These are phyloP conservation scores for Lolium multiflorum DNA, from an alignment of 176 grass and related monocot species.

Conservation along the genomic window DNA sequence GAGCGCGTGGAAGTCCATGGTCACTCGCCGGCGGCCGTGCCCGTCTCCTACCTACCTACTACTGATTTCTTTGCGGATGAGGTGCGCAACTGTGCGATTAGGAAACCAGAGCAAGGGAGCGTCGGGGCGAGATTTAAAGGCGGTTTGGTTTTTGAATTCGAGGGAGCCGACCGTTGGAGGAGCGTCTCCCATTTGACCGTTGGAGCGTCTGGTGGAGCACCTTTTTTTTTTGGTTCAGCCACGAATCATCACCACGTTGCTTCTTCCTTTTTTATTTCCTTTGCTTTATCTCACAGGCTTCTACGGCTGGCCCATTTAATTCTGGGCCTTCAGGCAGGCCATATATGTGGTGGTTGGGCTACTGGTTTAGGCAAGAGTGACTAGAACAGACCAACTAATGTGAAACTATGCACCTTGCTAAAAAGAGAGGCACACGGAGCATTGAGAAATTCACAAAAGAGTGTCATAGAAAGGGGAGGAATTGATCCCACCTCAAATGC, in stretches of 20 bases:
- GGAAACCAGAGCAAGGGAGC: slow-evolving; percentile 29
- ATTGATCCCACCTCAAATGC: slow-evolving; percentile 53
- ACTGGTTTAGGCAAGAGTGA: no score
- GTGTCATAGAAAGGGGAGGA: slow-evolving; percentile 47
- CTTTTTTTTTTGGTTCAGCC: no score
- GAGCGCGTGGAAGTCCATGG: slow-evolving; percentile 79
- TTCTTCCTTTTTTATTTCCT: background rate
- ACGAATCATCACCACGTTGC: background rate
- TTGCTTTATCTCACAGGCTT: no score
- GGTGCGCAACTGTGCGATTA: background rate
- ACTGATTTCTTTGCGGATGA: background rate
- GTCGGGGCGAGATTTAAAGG: slow-evolving; percentile 33
- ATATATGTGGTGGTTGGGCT: no score
- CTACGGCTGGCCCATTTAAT: no score
- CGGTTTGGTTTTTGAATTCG: slow-evolving; percentile 30
- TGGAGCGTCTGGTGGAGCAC: background rate
- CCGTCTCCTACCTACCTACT: background rate
- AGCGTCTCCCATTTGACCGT: background rate
- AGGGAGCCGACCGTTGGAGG: slow-evolving; percentile 41
- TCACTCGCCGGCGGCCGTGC: background rate
- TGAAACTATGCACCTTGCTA: slow-evolving; percentile 41
- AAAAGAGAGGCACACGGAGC: slow-evolving; percentile 65
- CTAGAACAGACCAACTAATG: no score
- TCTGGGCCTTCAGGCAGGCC: no score
- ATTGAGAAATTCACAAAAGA: slow-evolving; percentile 33